phyloP scores from a whole-genome alignment of 1,139 yeast species.

The Taphrina wiesneri region DNA sequence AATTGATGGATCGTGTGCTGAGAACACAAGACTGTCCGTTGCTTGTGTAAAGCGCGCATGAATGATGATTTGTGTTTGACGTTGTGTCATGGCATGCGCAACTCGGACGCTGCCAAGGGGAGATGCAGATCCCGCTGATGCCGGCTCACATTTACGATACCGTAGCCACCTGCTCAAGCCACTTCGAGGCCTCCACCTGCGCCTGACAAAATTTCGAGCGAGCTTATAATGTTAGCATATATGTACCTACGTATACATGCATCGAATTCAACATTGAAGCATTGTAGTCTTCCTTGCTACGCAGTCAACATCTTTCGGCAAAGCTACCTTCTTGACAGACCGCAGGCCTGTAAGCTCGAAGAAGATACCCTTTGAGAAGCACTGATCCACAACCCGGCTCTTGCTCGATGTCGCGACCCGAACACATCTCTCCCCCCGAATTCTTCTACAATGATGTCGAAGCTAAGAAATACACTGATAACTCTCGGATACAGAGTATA shows the following conservation, averaged over 20 bases:
- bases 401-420: slow-evolving; percentile 87
- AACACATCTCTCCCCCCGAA: slow-evolving; percentile 96
- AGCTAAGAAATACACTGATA: slow-evolving; percentile 82
- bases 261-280: no score
- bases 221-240: no score
- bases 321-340: no score
- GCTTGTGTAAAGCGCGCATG: no score
- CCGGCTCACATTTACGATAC: background rate
- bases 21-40: no score
- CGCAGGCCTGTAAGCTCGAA: no score
- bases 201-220: background rate
- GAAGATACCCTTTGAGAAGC: no score
- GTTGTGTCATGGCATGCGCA: background rate
- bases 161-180: background rate
- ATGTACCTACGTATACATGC: no score
- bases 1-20: background rate
- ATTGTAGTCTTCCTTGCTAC: no score
- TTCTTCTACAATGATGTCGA: slow-evolving; percentile 82
- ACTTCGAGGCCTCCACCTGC: background rate
- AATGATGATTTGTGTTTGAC: no score
- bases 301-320: no score
- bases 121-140: background rate
- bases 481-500: slow-evolving; percentile 95
- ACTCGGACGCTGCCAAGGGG: background rate
- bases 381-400: background rate